Evolutionary conservation across 2,329 filamentous ascomycete species (phyloP).

Genomic region (Aureobasidium pullulans): DNA sequence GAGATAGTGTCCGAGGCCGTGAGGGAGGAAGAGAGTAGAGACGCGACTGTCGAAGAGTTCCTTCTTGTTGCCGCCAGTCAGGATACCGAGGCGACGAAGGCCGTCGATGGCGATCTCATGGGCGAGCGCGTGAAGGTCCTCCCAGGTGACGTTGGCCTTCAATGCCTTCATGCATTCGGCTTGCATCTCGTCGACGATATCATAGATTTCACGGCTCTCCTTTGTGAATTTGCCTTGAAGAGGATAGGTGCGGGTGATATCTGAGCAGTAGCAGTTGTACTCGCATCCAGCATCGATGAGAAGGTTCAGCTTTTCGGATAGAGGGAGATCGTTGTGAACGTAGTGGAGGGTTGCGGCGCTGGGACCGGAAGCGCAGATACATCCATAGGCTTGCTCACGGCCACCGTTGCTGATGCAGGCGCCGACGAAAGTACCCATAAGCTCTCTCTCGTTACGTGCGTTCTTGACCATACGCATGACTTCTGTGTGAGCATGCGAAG

Average conservation of each 20-base stretch:
- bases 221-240: conserved; percentile 63
- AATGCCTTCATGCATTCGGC: conserved; percentile 65
- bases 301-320: conserved; percentile 67
- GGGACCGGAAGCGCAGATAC: conserved; percentile 74
- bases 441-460: conserved; percentile 70
- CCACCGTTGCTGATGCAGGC: conserved; percentile 67
- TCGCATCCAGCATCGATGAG: conserved; percentile 73
- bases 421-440: conserved; percentile 74
- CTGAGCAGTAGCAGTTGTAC: conserved; percentile 43
- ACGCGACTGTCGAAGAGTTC: conserved; percentile 38
- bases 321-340: conserved; percentile 64
- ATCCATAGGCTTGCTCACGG: conserved; percentile 78
- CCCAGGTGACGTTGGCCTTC: conserved; percentile 69
- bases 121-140: conserved; percentile 71
- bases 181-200: conserved; percentile 80
- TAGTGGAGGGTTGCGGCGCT: conserved; percentile 86
- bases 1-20: conserved; percentile 44
- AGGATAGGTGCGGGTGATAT: conserved; percentile 81
- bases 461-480: conserved; percentile 57
- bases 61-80: conserved; percentile 55
- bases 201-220: conserved; percentile 54
- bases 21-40: conserved; percentile 44
- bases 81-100: conserved; percentile 65
- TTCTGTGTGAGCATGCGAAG: conserved; percentile 66
- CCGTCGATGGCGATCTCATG: conserved; percentile 78